phyloP scores from a whole-genome alignment of 2,329 filamentous ascomycete species.

The Stagonosporopsis rhizophila region DNA sequence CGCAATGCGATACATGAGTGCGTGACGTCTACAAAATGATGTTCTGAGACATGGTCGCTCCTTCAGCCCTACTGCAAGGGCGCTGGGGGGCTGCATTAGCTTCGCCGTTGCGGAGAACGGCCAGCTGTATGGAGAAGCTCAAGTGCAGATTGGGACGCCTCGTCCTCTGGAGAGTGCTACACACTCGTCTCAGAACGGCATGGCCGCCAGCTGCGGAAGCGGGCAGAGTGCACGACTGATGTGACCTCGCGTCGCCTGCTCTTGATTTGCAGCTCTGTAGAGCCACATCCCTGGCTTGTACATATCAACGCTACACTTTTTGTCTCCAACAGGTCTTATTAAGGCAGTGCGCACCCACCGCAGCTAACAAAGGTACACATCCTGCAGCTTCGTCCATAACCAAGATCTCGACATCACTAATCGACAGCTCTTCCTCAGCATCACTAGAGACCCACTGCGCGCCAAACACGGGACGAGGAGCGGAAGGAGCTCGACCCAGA shows the following conservation, averaged over 20 bases:
- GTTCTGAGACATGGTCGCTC: conserved; percentile 5
- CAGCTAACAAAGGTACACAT: conserved; percentile 31
- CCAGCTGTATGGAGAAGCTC: conserved; percentile 33
- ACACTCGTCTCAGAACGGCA: conserved; percentile 38
- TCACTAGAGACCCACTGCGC: conserved; percentile 29
- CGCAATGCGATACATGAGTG: conserved; percentile 1
- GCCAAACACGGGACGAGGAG: conserved; percentile 11
- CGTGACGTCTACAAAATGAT: conserved; percentile 4
- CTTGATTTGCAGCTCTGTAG: conserved; percentile 31
- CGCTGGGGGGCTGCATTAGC: conserved; percentile 32
- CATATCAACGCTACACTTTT: conserved; percentile 28
- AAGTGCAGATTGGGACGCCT: conserved; percentile 36
- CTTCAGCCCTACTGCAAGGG: conserved; percentile 49
- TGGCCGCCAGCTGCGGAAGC: conserved; percentile 36
- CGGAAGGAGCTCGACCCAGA: conserved; percentile 7
- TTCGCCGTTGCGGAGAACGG: conserved; percentile 25
- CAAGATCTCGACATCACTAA: conserved; percentile 43
- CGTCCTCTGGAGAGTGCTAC: conserved; percentile 36
- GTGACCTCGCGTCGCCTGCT: conserved; percentile 37
- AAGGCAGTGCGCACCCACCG: conserved; percentile 39
- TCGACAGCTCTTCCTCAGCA: conserved; percentile 44
- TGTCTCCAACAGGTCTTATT: conserved; percentile 34
- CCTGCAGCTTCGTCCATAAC: conserved; percentile 33
- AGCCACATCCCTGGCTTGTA: conserved; percentile 35
- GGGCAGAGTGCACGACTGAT: conserved; percentile 41